Evolutionary conservation across 2,329 filamentous ascomycete genomes (phyloP).

Genomic region (Fusarium palustre): DNA sequence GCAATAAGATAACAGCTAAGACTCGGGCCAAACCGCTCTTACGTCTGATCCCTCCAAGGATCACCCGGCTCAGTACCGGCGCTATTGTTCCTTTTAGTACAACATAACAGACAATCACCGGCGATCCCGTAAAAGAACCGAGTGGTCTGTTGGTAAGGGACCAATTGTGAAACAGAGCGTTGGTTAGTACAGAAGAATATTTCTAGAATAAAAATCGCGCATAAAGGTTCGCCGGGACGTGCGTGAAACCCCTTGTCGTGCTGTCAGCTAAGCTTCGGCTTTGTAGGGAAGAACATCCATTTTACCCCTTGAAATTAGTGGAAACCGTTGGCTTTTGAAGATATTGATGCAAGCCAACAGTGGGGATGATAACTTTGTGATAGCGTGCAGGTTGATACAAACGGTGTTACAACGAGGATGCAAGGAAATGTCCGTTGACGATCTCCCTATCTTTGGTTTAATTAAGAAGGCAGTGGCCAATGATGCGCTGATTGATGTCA

Average conservation of each 20-base stretch:
- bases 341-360: not conserved
- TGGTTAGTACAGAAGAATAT: not conserved
- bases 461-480: not conserved
- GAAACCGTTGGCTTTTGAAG: not conserved
- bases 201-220: constrained; percentile 39
- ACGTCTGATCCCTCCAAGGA: not conserved
- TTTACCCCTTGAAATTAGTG: constrained; percentile 11
- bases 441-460: not conserved
- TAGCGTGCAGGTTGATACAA: not conserved
- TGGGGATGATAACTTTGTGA: not conserved
- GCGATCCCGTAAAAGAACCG: not conserved
- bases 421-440: not conserved
- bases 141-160: not conserved
- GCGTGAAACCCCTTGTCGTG: constrained; percentile 2
- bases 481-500: constrained; percentile 9
- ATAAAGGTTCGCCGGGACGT: constrained; percentile 23
- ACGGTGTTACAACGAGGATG: not conserved
- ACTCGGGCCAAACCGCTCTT: not conserved
- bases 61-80: not conserved
- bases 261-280: not conserved
- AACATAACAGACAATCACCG: not conserved
- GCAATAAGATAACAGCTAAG: not conserved
- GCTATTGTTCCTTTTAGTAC: not conserved
- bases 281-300: not conserved
- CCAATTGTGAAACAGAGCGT: not conserved